phyloP scores from a whole-genome alignment of 495 filamentous ascomycete genomes.

The Xylaria scruposa region DNA sequence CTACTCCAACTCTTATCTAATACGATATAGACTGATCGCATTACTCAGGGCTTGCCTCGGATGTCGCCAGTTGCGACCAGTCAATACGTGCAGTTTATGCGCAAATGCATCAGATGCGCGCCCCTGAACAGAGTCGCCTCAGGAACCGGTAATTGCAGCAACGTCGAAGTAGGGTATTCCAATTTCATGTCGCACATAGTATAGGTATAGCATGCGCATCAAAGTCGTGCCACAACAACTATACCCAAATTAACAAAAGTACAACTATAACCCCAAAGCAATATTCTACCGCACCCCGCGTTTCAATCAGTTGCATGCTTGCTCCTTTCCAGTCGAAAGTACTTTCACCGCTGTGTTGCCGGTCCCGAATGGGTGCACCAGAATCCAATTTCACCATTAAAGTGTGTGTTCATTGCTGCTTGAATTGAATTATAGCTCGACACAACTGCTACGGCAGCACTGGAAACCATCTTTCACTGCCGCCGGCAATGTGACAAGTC shows the following conservation, averaged over 20 bases:
- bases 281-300: neutral
- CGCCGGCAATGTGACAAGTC: slow-evolving; percentile 15
- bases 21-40: neutral
- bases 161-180: slow-evolving; percentile 10
- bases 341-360: neutral
- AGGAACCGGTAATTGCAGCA: slow-evolving; percentile 22
- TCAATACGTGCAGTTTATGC: slow-evolving; percentile 6
- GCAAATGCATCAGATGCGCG: neutral
- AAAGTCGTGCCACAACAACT: neutral
- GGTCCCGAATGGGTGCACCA: neutral
- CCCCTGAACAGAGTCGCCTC: neutral
- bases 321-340: neutral
- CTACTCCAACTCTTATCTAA: slow-evolving; percentile 12
- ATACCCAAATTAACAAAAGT: neutral
- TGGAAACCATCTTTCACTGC: neutral
- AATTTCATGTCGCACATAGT: neutral
- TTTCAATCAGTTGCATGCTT: neutral
- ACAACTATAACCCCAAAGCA: neutral
- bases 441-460: neutral
- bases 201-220: neutral
- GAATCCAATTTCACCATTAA: slow-evolving; percentile 6
- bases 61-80: neutral
- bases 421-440: neutral
- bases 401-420: slow-evolving; percentile 1
- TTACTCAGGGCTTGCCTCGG: slow-evolving; percentile 19